Evolutionary conservation across 2,329 filamentous ascomycete genomes (phyloP).

Genomic region (Apiospora malaysiana): DNA sequence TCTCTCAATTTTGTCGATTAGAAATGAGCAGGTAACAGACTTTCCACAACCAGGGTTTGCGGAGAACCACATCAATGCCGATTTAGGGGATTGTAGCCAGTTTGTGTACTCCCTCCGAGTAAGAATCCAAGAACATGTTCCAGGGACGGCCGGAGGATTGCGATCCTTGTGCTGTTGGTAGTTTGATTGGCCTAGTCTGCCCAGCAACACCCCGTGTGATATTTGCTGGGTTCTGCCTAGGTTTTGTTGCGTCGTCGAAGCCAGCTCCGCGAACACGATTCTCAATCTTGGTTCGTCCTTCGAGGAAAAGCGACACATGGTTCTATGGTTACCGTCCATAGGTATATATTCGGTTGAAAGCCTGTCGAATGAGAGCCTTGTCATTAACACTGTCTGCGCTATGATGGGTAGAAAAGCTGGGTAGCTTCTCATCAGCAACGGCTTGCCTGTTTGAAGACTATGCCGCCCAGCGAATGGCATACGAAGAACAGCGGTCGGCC

Average conservation of each 20-base stretch:
- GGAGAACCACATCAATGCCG: slow-evolving; percentile 27
- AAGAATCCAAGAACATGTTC: slow-evolving; percentile 29
- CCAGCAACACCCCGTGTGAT: slow-evolving; percentile 2
- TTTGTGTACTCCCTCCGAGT: slow-evolving; percentile 22
- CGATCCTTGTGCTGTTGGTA: slow-evolving; percentile 25
- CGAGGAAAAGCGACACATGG: slow-evolving; percentile 26
- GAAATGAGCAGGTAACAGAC: slow-evolving; percentile 26
- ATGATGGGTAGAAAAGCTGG: too few species aligned
- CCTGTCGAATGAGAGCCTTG: background rate
- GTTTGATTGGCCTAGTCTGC: slow-evolving; percentile 21
- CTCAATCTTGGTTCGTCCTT: background rate
- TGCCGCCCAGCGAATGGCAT: slow-evolving; percentile 37
- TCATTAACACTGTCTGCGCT: too few species aligned
- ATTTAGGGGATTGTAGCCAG: slow-evolving; percentile 19
- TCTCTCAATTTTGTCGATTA: slow-evolving; percentile 25
- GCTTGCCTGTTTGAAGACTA: slow-evolving; percentile 37
- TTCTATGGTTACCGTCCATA: slow-evolving; percentile 24
- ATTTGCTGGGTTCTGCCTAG: slow-evolving; percentile 12
- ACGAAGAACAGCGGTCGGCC: slow-evolving; percentile 35
- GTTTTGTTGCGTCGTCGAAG: slow-evolving; percentile 19
- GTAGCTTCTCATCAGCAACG: too few species aligned
- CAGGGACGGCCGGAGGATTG: slow-evolving; percentile 26
- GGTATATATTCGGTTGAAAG: slow-evolving; percentile 20
- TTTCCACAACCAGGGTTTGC: slow-evolving; percentile 30
- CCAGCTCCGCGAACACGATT: slow-evolving; percentile 3